Percentiles rank a stretch among this genome's conserved stretches.
These are phyloP conservation scores for Candida cerambycidarum DNA, from an alignment of 805 yeast genomes.

Conservation along the genomic window DNA sequence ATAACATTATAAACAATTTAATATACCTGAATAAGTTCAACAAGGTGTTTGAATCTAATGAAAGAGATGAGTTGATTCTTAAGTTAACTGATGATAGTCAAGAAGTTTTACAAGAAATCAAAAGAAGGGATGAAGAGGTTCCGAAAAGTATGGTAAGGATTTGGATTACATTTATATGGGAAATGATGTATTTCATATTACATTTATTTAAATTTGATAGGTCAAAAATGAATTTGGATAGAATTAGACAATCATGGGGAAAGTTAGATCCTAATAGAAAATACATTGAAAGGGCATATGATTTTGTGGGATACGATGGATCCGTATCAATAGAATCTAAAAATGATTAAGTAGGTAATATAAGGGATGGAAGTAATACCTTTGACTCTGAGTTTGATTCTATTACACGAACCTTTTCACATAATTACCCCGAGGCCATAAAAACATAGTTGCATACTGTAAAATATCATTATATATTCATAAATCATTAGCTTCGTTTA, in stretches of 20 bases:
- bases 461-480: too few relatives aligned
- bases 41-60: slow-evolving; percentile 30
- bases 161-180: slow-evolving; percentile 32
- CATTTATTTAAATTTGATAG: slow-evolving; percentile 39
- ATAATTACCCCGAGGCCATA: too few relatives aligned
- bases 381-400: too few relatives aligned
- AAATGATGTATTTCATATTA: slow-evolving; percentile 30
- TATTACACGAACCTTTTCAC: too few relatives aligned
- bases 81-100: slow-evolving; percentile 28
- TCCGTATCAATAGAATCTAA: neutral
- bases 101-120: slow-evolving; percentile 9
- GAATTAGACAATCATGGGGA: slow-evolving; percentile 39
- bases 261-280: slow-evolving; percentile 42
- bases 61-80: slow-evolving; percentile 25
- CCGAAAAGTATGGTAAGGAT: slow-evolving; percentile 19
- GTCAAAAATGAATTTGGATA: slow-evolving; percentile 41
- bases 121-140: slow-evolving; percentile 2
- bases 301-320: slow-evolving; percentile 24
- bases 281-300: slow-evolving; percentile 36
- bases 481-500: neutral
- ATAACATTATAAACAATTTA: slow-evolving; percentile 24
- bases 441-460: too few relatives aligned
- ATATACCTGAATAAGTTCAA: slow-evolving; percentile 32
- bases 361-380: too few relatives aligned
- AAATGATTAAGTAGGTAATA: neutral